Evolutionary conservation across 495 filamentous ascomycete species (phyloP), one percentile per base, ranked within the genome.

Genomic region (Saxophila tyrrhenica): DNA sequence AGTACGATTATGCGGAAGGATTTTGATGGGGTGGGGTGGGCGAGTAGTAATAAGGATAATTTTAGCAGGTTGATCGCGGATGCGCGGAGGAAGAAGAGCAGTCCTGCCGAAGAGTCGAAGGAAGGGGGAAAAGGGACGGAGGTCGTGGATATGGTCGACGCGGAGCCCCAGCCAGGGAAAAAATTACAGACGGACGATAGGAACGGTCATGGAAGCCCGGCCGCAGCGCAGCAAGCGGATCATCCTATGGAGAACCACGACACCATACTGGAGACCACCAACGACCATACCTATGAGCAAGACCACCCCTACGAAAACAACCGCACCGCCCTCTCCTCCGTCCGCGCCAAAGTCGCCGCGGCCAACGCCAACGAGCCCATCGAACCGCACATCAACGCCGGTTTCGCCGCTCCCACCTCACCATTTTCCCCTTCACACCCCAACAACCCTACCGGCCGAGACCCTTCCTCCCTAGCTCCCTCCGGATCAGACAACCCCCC

Each of bases 1-100:
- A 39, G 52, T 10, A 61, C 52, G 0, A 70, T 86, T 21, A 87
- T 86, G 73, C 77, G 78, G 53, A 95, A 92, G 63, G 83, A 90
- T 46, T 96, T 94, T 59, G 84, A 96, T 69, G 80, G 79, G 3
- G 73, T 73, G 0, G 82, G 77, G 1, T 96, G 90, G 87, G 83
- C 82, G 25, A 69, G 68, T 16, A 83, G 70, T 50, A 83, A 98
- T 70, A 78, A 78, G 20, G 66, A 65, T 29, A 82, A 89, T 11
- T 98, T 94, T 64, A 78, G 80, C 44, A 72, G 78, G 25, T 64
- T 95, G 48, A 87, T 95, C 50, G 82, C 81, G 2, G 79, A 79
- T 59, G 90, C 90, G 20, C 72, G 75, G 46, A 57, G 61, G 53
- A 72, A 67, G 19, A 66, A 65, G 51, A 71, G 46, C 22, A 55